Base-by-base conservation (phyloP, 495 filamentous ascomycete species). In the Lasiosphaeria ovina region DNA sequence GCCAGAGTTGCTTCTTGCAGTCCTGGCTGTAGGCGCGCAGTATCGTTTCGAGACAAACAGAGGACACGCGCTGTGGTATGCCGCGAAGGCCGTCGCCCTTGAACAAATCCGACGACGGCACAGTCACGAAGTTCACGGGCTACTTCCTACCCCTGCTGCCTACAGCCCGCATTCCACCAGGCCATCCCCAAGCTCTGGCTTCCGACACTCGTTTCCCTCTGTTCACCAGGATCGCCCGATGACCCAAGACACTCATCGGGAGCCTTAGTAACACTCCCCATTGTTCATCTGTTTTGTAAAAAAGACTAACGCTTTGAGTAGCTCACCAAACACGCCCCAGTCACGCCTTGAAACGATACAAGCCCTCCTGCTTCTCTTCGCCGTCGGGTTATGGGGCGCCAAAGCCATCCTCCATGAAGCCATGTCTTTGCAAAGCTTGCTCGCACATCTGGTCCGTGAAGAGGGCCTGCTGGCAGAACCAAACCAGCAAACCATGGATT, bases 21-120 rank as follows among this genome's bases (percentile, higher is more conserved):
- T 89, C 62, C 71, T 82, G 5, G 80, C 87, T 0, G 76, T 89
- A 4, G 87, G 87, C 6, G 87, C 87, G 3, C 82, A 87, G 45
- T 90, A 89, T 62, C 78, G 87, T 11, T 89, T 89, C 60, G 87
- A 90, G 63, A 86, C 83, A 47, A 81, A 82, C 51, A 77, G 84
- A 40, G 87, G 85, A 0, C 85, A 87, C 62, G 84, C 87, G 11
- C 73, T 92, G 6, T 92, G 88, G 75, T 86, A 89, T 71, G 87
- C 87, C 0, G 80, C 83, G 1, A 83, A 79, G 54, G 72, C 81
- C 0, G 80, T 85, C 33, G 79, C 80, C 3, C 65, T 76, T 10
- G 77, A 83, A 59, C 80, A 84, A 61, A 81, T 83, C 9, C 72
- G 81, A 35, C 73, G 79, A n/a, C 70, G 82, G 36, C 68, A 80